These are phyloP conservation scores for Microascus cirrosus DNA, from an alignment of 2,329 filamentous ascomycete genomes.

Conservation along the genomic window DNA sequence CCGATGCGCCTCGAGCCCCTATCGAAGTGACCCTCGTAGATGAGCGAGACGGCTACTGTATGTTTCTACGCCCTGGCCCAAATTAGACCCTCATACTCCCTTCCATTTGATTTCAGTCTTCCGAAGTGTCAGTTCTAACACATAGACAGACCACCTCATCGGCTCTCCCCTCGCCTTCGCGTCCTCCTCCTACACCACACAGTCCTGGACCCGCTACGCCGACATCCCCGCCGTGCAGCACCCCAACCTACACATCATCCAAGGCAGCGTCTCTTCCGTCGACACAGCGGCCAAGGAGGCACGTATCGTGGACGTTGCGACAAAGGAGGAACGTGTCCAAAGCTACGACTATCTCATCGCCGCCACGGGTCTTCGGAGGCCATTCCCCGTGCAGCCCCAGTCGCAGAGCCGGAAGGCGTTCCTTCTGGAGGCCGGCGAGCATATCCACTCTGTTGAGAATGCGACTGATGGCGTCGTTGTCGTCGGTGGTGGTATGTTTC, in stretches of 20 bases:
- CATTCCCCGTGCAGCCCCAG: constrained; percentile 64
- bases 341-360: constrained; percentile 68
- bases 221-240: constrained; percentile 56
- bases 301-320: constrained; percentile 36
- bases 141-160: constrained; percentile 55
- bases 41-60: constrained; percentile 76
- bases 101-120: no score
- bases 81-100: neutral
- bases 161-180: constrained; percentile 64
- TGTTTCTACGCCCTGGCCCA: constrained; percentile 15
- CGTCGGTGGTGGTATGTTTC: constrained; percentile 46
- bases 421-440: constrained; percentile 46
- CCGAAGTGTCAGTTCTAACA: neutral
- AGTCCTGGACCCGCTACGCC: constrained; percentile 59
- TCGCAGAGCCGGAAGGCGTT: constrained; percentile 50
- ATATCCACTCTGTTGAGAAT: constrained; percentile 42
- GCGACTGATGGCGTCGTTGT: constrained; percentile 52
- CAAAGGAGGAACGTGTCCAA: constrained; percentile 28
- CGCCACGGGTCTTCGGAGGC: constrained; percentile 57
- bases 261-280: constrained; percentile 51
- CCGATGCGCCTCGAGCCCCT: constrained; percentile 34
- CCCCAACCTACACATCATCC: constrained; percentile 51
- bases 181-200: constrained; percentile 48
- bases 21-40: constrained; percentile 66
- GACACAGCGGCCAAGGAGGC: constrained; percentile 50